Evolutionary conservation across 495 filamentous ascomycete genomes (phyloP).

Genomic region (Baudoinia panamericana): DNA sequence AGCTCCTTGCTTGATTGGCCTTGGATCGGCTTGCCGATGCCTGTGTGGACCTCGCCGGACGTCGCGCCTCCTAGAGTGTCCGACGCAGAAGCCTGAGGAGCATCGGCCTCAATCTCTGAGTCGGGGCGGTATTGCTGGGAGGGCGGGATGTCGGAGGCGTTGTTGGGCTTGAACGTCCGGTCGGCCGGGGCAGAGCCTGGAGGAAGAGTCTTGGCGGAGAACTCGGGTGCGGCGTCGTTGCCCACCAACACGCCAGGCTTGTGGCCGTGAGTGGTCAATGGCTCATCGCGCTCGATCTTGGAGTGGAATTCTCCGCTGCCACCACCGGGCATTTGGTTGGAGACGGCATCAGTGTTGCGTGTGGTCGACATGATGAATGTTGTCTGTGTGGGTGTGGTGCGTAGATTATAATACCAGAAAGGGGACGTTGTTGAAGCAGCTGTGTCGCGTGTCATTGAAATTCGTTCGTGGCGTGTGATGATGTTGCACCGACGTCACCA

Average conservation of each 20-base stretch:
- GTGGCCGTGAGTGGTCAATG: constrained; percentile 45
- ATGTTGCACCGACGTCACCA: no score
- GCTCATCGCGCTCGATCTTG: constrained; percentile 37
- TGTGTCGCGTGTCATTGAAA: no score
- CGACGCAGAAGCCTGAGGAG: constrained; percentile 28
- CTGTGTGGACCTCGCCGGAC: constrained; percentile 45
- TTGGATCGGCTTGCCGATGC: constrained; percentile 46
- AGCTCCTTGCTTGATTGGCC: constrained; percentile 50
- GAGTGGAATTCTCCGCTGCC: constrained; percentile 39
- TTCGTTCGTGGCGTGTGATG: no score
- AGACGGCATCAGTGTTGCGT: constrained; percentile 41
- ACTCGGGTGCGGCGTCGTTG: constrained; percentile 51
- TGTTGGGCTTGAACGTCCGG: constrained; percentile 46
- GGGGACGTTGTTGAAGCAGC: no score
- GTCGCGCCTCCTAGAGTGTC: constrained; percentile 52
- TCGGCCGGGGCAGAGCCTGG: constrained; percentile 53
- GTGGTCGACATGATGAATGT: constrained; percentile 38
- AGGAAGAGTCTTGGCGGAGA: constrained; percentile 45
- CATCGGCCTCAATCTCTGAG: constrained; percentile 25
- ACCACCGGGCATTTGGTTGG: constrained; percentile 29
- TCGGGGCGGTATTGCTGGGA: constrained; percentile 33
- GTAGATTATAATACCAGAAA: no score
- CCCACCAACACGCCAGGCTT: constrained; percentile 46
- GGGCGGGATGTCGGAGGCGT: constrained; percentile 32
- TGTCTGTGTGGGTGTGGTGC: no score